Percentiles rank a stretch among this genome's conserved stretches.
These are phyloP conservation scores for Podaxis carcinomalis DNA, from an alignment of 768 basidiomycete species.

Conservation along the genomic window DNA sequence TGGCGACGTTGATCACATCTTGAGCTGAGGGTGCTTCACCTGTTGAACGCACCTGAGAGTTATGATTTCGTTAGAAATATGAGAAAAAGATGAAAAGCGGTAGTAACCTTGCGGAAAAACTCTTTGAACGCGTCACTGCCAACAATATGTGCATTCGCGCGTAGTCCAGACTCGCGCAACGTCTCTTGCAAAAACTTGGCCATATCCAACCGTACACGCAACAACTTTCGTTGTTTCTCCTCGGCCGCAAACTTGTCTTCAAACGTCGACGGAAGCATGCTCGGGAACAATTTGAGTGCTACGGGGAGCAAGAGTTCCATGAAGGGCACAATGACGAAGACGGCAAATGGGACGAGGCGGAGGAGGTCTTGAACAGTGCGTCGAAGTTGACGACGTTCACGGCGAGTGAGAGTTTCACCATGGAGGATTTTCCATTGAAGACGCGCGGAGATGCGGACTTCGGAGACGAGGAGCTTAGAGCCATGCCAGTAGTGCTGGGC, in stretches of 20 bases:
- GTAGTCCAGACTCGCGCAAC: conserved; percentile 88
- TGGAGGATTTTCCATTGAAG: conserved; percentile 91
- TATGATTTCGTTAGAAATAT: background rate
- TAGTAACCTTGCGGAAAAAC: conserved; percentile 91
- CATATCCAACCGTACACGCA: conserved; percentile 95
- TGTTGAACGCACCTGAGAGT: conserved; percentile 76
- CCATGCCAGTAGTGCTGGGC: conserved; percentile 97
- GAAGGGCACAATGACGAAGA: conserved; percentile 94
- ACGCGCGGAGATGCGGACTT: conserved; percentile 85
- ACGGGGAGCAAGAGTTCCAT: conserved; percentile 97
- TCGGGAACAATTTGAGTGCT: conserved; percentile 95
- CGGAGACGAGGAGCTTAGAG: conserved; percentile 87
- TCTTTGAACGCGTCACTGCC: conserved; percentile 96
- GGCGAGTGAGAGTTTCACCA: conserved; percentile 85
- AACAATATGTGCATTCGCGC: conserved; percentile 89
- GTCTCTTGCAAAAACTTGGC: conserved; percentile 99
- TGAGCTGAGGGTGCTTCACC: conserved; percentile 87
- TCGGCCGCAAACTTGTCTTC: conserved; percentile 96
- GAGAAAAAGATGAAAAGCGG: background rate
- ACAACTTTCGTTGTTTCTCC: conserved; percentile 94
- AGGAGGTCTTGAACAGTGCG: conserved; percentile 92
- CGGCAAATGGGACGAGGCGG: conserved; percentile 91
- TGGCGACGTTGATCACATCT: conserved; percentile 93
- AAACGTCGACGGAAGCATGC: conserved; percentile 97
- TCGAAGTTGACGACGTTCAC: conserved; percentile 90